Evolutionary conservation across 2,329 filamentous ascomycete species (phyloP), one percentile per base, ranked within the genome.

Genomic region (Scleromitrula shiraiana): DNA sequence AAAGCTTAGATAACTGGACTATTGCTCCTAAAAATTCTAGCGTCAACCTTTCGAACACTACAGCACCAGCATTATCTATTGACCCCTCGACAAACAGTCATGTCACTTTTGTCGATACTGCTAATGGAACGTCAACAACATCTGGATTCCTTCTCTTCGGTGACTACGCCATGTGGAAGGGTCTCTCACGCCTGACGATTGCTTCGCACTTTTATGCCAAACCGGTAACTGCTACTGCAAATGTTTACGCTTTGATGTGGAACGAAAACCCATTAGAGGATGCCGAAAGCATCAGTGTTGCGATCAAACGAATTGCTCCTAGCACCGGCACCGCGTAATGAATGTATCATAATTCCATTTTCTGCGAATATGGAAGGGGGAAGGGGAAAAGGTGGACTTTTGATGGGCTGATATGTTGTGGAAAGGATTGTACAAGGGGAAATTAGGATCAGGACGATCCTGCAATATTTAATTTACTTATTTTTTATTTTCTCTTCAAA

Each of bases 121-220:
- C 24, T 7, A 40, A 9, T 7, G 26, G 10, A 4, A 32, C 24
- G 19, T 23, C 33, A 5, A 30, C 29, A 8, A 33, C 30, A 33
- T 33, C 30, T 15, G 43, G 43, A 2, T 46, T 46, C 12, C 19
- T 46, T 3, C 7, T 27, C 2, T 46, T 23, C 8, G 43, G 43
- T 4, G 40, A 46, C 5, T 46, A 35, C 33, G 43, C 26, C 3
- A 40, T 46, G 43, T 46, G 43, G 43, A 24, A 40, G 23, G 9
- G 19, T 7, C 20, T 20, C 2, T 10, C 12, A 3, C 40, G 23
- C 5, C 12, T 12, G 35, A 22, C 30, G 7, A 29, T 46, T 2
- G 14, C 12, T 14, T 46, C 43, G 9, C 29, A 17, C 17, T 46
- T 46, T 26, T 46, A 40, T 26, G 43, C 43, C 3, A 46, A 23